Conservation (phyloP, 345 rosid species). For the Eucalyptus tenuipes region DNA sequence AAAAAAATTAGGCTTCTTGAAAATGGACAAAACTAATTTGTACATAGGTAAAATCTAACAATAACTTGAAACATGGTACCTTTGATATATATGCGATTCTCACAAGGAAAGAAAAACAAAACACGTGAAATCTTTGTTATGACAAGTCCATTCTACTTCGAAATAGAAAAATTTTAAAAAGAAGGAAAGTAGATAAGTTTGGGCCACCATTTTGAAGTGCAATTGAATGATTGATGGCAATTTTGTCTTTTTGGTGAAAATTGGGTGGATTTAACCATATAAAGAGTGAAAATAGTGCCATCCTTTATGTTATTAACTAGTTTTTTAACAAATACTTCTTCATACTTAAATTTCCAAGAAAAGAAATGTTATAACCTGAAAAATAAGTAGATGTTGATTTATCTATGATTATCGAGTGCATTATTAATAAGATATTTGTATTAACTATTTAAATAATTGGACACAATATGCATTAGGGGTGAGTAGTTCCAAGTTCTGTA, state of each 20-base stretch:
- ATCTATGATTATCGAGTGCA: neutral
- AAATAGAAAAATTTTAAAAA: too few species aligned
- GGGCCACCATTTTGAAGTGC: neutral
- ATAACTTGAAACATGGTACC: neutral
- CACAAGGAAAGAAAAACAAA: neutral
- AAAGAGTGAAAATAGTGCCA: neutral
- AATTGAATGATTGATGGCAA: neutral
- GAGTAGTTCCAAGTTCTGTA: accelerated
- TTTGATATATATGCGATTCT: neutral
- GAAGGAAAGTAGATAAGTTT: neutral
- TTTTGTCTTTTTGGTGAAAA: neutral
- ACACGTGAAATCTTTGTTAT: neutral
- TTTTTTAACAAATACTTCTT: too few species aligned
- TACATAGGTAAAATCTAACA: neutral
- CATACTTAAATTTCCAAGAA: neutral
- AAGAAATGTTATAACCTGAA: neutral
- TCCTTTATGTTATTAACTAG: neutral
- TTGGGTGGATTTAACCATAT: neutral
- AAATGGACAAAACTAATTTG: neutral
- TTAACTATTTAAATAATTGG: neutral
- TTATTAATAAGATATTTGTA: neutral
- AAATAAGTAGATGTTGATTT: too few species aligned
- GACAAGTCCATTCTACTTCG: neutral
- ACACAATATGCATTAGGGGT: neutral
- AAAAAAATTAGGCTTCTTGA: neutral